Conservation (phyloP, 441 rosid species). For the Euphorbia corollata region DNA sequence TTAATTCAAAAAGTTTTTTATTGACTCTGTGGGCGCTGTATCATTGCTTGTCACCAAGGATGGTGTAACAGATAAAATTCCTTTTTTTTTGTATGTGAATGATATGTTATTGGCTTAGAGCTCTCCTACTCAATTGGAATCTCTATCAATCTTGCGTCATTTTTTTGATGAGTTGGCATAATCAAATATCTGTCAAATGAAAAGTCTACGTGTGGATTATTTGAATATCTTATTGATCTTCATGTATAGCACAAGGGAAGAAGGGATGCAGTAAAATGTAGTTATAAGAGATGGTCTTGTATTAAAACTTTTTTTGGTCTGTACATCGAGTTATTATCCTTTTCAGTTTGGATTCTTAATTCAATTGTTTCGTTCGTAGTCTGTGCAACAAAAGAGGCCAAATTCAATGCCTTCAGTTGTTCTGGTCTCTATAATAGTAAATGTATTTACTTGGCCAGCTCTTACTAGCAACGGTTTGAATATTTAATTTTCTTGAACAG, state of each 20-base stretch:
- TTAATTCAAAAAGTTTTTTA: not conserved
- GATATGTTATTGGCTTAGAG: not conserved
- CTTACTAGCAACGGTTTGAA: constrained; percentile 13
- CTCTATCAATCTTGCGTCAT: not conserved
- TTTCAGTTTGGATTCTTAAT: constrained; percentile 1
- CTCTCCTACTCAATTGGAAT: not conserved
- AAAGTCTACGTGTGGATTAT: not conserved
- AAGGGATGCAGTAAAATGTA: not conserved
- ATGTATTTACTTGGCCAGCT: not conserved
- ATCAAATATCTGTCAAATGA: constrained; percentile 1
- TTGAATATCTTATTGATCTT: not conserved
- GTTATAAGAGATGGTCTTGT: not conserved
- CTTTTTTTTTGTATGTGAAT: not conserved
- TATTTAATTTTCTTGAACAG: constrained; percentile 25
- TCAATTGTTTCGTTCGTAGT: not conserved
- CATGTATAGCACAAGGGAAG: not conserved
- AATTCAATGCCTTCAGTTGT: not conserved
- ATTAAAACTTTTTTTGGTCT: not conserved
- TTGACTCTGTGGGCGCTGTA: not conserved
- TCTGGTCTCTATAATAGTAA: not conserved
- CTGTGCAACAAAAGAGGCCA: not conserved
- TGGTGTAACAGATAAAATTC: too few relatives aligned
- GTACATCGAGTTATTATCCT: not conserved
- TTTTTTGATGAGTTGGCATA: not conserved
- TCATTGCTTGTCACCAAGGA: not conserved